Conservation (phyloP, 306 rosid genomes). For the Malus orientalis region DNA sequence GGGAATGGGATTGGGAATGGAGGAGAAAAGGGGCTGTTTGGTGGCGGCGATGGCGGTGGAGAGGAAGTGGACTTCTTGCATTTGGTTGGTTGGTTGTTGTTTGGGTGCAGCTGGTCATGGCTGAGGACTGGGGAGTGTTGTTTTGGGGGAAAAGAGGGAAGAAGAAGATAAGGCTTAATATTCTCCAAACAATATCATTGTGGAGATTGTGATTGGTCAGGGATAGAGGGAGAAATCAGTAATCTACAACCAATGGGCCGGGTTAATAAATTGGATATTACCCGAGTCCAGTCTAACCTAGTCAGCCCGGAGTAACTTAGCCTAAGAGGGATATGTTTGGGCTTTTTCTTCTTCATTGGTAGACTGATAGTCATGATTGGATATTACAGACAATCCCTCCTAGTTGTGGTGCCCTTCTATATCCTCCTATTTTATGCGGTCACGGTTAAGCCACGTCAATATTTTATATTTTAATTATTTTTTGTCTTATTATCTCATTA, state of each 20-base stretch:
- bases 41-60: slow-evolving; percentile 5
- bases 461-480: too few relatives aligned
- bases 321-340: background rate
- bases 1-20: background rate
- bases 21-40: slow-evolving; percentile 3
- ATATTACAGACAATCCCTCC: too few relatives aligned
- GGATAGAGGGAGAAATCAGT: background rate
- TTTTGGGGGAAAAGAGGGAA: background rate
- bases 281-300: background rate
- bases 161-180: slow-evolving; percentile 3
- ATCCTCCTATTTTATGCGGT: too few relatives aligned
- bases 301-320: background rate
- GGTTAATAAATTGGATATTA: background rate
- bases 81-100: background rate
- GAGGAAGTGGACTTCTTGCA: slow-evolving; percentile 27
- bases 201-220: background rate
- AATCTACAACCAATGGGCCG: background rate
- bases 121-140: background rate
- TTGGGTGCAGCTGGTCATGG: slow-evolving; percentile 4
- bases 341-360: too few relatives aligned
- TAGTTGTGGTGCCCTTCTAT: too few relatives aligned
- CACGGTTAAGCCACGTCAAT: too few relatives aligned
- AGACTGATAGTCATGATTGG: too few relatives aligned
- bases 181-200: background rate
- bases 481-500: too few relatives aligned